Base-by-base conservation (phyloP, 768 basidiomycete genomes). In the Tricholoma sp. region DNA sequence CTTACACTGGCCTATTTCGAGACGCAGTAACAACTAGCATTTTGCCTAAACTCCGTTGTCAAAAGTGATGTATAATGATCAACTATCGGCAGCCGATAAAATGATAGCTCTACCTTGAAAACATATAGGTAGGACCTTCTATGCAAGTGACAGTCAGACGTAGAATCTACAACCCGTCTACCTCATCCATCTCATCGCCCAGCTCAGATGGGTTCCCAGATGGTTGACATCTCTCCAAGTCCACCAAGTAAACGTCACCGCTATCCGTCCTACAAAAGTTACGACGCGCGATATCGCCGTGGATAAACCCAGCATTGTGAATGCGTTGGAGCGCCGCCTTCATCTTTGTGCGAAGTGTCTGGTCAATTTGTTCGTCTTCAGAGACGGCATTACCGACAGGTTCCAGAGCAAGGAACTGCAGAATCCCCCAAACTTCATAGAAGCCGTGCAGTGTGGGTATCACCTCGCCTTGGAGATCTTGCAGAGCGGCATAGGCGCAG, bases 341-440 rank as follows among this genome's bases (percentile, higher is more conserved):
- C 64, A 63, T 63, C 31, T 57, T 61, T 35, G 21, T 39, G 19
- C 57, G 59, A 55, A 64, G 41, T 29, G 24, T 14, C 31, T 47
- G 55, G 55, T 50, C 27, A 21, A 59, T 59, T 24, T 46, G 21
- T 24, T 60, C 45, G 22, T 46, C 45, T 24, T 46, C 45, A 46
- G 45, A 46, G 21, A 46, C 22, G 22, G 10, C 21, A 5, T 46
- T 46, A 24, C 45, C 45, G 21, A 24, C 45, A 46, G 45, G 45
- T 46, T 60, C 58, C 18, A 64, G 61, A 22, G 52, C 61, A 57
- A 64, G 60, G 56, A 62, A 27, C 12, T 57, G 61, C 37, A 64
- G 59, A 52, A 63, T 60, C 39, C 61, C 63, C 61, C 61, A 64
- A 49, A 64, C 50, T 39, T 51, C 47, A 53, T 60, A 64, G 41